Conservation (phyloP, 345 rosid genomes). For the Heritiera fomes region DNA sequence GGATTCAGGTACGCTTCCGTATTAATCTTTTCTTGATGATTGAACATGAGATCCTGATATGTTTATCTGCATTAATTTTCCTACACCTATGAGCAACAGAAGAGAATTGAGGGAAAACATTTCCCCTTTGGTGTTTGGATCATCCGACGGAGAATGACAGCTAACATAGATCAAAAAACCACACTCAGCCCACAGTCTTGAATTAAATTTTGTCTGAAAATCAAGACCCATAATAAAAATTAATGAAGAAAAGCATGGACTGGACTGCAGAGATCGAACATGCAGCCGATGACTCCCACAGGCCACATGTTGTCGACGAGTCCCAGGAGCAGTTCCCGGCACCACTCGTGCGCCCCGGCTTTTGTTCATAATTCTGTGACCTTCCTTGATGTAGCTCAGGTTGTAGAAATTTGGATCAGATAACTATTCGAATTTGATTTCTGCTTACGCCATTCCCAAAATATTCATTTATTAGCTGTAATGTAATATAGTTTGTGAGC, state of each 20-base stretch:
- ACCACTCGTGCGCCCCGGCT: not conserved
- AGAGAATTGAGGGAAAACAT: not conserved
- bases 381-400: conserved; percentile 10
- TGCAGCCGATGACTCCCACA: conserved; percentile 19
- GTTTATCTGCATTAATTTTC: too few relatives aligned
- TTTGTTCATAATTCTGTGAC: conserved; percentile 1
- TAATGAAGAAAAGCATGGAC: not conserved
- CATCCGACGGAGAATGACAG: not conserved
- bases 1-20: too few relatives aligned
- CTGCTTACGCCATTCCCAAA: conserved; percentile 12
- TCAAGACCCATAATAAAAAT: not conserved
- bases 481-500: conserved; percentile 6
- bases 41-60: too few relatives aligned
- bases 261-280: conserved; percentile 12
- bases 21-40: too few relatives aligned
- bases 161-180: not conserved
- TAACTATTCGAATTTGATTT: not conserved
- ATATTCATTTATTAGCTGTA: conserved; percentile 20
- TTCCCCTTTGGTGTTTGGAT: too few relatives aligned
- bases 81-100: not conserved
- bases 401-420: not conserved
- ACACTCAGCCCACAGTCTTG: conserved; percentile 5
- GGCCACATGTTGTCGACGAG: conserved; percentile 30
- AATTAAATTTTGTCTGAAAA: not conserved
- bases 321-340: conserved; percentile 9